Evolutionary conservation across 352 stramenopile genomes (phyloP), one percentile per base, ranked within the genome.

Genomic region (Phytophthora palmivora): DNA sequence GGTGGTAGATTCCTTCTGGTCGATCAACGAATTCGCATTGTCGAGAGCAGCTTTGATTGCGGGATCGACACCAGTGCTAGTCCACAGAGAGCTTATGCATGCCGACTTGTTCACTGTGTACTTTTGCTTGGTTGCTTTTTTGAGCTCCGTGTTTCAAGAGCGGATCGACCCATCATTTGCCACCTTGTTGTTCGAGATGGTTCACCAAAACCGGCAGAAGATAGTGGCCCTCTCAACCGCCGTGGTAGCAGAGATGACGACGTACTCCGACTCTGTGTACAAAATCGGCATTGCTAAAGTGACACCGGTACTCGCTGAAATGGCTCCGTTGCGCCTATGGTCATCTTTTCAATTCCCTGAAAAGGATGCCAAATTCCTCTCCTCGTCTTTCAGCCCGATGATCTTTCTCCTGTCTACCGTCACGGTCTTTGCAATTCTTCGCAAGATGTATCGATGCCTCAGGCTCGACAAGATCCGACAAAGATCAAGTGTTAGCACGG

Each of bases 11-110:
- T 52, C 34, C 9, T 79, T 77, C 38, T 82, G 73, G 73, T 51
- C 66, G 0, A 37, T 82, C 8, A 62, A 53, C 18, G 70, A 76
- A 18, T 79, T 76, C 21, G 61, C 52, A 22, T 45, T 79, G 43
- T 47, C 47, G 4, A 67, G 51, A 14, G 55, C 69, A 11, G 51
- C 66, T 4, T 14, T 47, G 3, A 26, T 70, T 4, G 19, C 52
- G 0, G 48, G 53, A 0, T 33, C 65, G 4, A 6, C 43, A 0
- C 41, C 38, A 24, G 44, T 73, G 3, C 32, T 36, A 5, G 62
- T 64, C 11, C 68, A 79, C 38, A 39, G 57, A 11, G 54, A 62
- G 15, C 30, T 76, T 38, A 68, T 79, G 52, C 70, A 66, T 19
- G 70, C 67, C 14, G 63, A 79, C 26, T 11, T 79, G 11, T 38